These are phyloP conservation scores for Linum tenue DNA, from an alignment of 345 rosid species.

Conservation along the genomic window DNA sequence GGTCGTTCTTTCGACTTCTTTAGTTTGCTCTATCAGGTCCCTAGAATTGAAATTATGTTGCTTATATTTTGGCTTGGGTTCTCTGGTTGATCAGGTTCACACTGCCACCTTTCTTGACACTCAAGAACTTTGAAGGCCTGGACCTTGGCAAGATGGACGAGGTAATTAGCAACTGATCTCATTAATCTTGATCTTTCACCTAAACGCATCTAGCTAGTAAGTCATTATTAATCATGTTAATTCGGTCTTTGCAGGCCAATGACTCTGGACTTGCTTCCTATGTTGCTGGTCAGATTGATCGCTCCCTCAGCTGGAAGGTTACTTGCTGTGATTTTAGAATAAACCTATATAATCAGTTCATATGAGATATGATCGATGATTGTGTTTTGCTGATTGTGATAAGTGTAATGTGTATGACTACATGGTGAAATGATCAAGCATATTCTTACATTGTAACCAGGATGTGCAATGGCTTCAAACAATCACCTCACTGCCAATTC, in stretches of 20 bases:
- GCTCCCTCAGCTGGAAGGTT: conserved; percentile 89
- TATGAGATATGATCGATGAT: not conserved
- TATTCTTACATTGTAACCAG: conserved; percentile 24
- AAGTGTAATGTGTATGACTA: no score
- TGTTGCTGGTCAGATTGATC: conserved; percentile 78
- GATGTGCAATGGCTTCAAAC: conserved; percentile 89
- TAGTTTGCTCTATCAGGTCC: no score
- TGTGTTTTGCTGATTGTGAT: not conserved
- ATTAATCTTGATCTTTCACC: no score
- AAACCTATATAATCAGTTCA: not conserved
- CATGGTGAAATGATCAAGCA: not conserved
- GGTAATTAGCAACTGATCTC: conserved; percentile 26
- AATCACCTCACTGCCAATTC: conserved; percentile 83
- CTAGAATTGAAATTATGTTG: no score
- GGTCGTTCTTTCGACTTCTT: no score
- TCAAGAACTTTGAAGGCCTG: conserved; percentile 90
- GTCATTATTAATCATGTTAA: no score
- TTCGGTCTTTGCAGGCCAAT: conserved; percentile 31
- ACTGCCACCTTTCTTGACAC: conserved; percentile 57
- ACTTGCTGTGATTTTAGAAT: not conserved
- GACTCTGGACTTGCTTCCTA: conserved; percentile 92
- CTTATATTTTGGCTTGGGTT: no score
- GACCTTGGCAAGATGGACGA: conserved; percentile 67
- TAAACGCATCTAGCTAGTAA: no score
- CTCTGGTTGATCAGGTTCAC: conserved; percentile 39